Base-by-base conservation (phyloP, 345 rosid species). In the Atalantia buxifolia region DNA sequence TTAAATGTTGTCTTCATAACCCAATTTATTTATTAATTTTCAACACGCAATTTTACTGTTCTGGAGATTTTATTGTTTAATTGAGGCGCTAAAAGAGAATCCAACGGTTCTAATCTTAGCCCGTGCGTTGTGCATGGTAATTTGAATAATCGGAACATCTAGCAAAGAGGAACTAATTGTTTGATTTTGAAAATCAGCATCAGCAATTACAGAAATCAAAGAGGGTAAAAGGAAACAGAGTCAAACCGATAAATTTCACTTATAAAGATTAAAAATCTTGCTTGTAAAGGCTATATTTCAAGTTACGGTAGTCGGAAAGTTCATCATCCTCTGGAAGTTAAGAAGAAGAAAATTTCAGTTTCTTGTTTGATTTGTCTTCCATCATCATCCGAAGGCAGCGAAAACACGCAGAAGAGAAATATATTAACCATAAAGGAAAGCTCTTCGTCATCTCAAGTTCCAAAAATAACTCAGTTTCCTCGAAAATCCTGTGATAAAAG, bases 1-100 rank as follows among this genome's bases (percentile, higher is more conserved):
- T 76, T 85, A 72, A 84, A 31, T 30, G 33, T 57, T 45, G 69
- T 5, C 5, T 65, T 65, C 21, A 65, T 16, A n/a, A 18, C n/a
- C 31, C 19, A 27, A 27, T 25, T 27, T 62, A 12, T 27, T 16
- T 18, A 53, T 53, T 45, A 13, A 45, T 45, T 45, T 45, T 13
- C 18, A 45, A 45, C 50, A 45, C 1, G 1, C 3, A 12, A 45
- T 45, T 45, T 3, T 42, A 42, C 4, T 42, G 50, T 42, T 42
- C 12, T 10, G 14, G 50, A 42, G 45, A 9, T 40, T 40, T 40
- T 40, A 2, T 40, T 40, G 45, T 40, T 40, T 40, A 16, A 48
- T 48, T 48, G 55, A 48, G 55, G 19, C 55, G 14, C 16, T 48
- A 14, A 50, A 16, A 14, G 56, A 4, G 22, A 4, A 10, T 50